Base-by-base conservation (phyloP, 129 eudicot species). In the Deinandra increscens region DNA sequence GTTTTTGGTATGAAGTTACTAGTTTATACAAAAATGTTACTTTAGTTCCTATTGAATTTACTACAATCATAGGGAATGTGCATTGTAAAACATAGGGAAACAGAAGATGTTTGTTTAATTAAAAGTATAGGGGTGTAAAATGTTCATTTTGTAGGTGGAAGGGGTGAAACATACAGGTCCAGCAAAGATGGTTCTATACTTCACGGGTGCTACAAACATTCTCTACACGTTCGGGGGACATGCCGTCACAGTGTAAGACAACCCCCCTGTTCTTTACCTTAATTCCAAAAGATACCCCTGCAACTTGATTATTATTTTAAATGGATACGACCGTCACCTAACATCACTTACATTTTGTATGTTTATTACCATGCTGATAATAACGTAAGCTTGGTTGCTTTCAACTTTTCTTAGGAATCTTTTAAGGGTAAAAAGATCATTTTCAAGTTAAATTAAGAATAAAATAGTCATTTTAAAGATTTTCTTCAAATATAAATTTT, bases 151-250 rank as follows among this genome's bases (percentile, higher is more conserved):
- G 41, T 63, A 92, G 98, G 91, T 89, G 71, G 96, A 89, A 71
- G 98, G 90, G 59, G 98, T 92, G 76, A 87, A 81, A 76, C 98
- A 89, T 78, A 71, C 98, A 37, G 98, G 98, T 43, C 98, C 98
- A 77, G 88, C 95, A 75, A 92, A 80, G 75, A 42, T 89, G 89
- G 98, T 92, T 67, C 79, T 92, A 29, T 92, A 92, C 77, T 92
- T 92, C 91, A 92, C 98, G 39, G 98, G 98, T 70, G 98, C 98
- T 23, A 92, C 98, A 79, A 92, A 92, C 91, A 86, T 92, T 82
- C 98, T 92, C 74, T 92, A 92, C 84, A 92, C 96, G 74, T 92
- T 92, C 54, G 96, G 98, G 77, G 98, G 98, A 78, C 98, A 92
- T 84, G 98, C 96, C 31, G 96, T 92, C 51, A 92, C 96, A 68